phyloP scores from a whole-genome alignment of 2,329 filamentous ascomycete species.

The Paraphoma sp. region DNA sequence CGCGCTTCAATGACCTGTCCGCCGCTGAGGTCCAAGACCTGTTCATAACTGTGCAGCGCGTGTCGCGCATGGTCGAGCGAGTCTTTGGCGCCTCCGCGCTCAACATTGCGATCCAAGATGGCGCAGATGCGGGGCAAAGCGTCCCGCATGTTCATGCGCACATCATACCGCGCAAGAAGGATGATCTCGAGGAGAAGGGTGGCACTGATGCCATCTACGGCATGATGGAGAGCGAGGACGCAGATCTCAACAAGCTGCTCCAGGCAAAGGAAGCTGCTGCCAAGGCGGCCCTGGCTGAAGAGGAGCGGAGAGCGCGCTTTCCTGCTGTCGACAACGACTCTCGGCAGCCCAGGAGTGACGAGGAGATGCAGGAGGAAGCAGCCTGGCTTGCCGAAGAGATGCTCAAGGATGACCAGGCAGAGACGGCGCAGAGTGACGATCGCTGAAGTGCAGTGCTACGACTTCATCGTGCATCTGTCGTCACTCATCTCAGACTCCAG shows the following conservation, averaged over 20 bases:
- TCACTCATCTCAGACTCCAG: too few species aligned
- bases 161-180: conserved; percentile 75
- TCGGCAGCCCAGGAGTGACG: conserved; percentile 68
- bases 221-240: conserved; percentile 81
- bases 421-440: neutral
- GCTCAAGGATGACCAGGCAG: conserved; percentile 47
- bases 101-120: conserved; percentile 96
- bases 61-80: conserved; percentile 75
- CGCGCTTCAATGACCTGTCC: conserved; percentile 77
- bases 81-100: conserved; percentile 74
- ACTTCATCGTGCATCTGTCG: neutral
- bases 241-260: conserved; percentile 77
- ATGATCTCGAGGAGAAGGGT: conserved; percentile 63
- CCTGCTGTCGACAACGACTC: conserved; percentile 71
- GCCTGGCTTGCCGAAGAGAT: conserved; percentile 67
- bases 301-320: conserved; percentile 62
- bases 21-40: conserved; percentile 79
- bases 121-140: conserved; percentile 87
- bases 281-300: conserved; percentile 29
- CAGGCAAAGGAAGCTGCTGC: conserved; percentile 62
- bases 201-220: conserved; percentile 80
- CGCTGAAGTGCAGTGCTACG: neutral
- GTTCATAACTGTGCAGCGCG: conserved; percentile 83
- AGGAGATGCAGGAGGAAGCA: conserved; percentile 84
- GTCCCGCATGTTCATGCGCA: conserved; percentile 94